Conservation (phyloP, 345 rosid species). For the Linum tenue region DNA sequence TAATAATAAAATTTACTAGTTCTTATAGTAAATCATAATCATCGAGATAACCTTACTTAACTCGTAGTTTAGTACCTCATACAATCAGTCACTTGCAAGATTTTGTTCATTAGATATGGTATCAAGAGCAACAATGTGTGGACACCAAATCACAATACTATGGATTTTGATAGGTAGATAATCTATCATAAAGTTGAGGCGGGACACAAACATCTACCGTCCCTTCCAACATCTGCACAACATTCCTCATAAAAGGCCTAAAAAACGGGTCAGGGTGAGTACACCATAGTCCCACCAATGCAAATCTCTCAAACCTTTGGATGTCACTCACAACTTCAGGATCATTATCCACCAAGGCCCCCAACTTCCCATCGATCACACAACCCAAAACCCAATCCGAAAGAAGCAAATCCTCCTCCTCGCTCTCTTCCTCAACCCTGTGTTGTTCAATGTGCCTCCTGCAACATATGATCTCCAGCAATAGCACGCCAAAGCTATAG, state of each 20-base stretch:
- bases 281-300: conserved; percentile 34
- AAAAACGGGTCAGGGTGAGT: conserved; percentile 17
- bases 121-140: too few species aligned
- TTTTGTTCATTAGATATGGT: too few species aligned
- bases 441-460: conserved; percentile 26
- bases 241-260: conserved; percentile 28
- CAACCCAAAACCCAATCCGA: conserved; percentile 20
- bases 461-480: conserved; percentile 26
- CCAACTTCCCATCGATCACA: conserved; percentile 13
- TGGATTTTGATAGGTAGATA: background rate
- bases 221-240: conserved; percentile 26
- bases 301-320: conserved; percentile 28
- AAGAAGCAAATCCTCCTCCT: conserved; percentile 18
- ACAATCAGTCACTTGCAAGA: too few species aligned
- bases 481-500: conserved; percentile 22
- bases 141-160: too few species aligned
- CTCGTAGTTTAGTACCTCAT: too few species aligned
- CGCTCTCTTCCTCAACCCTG: conserved; percentile 29
- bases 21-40: too few species aligned
- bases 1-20: too few species aligned
- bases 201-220: conserved; percentile 20
- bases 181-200: conserved; percentile 13
- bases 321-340: conserved; percentile 19
- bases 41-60: too few species aligned
- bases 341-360: conserved; percentile 16